A percentile compares a stretch with the other conserved stretches of the same genome.
These are phyloP conservation scores for Capsicum rhomboideum DNA, from an alignment of 257 asterid species.

Conservation along the genomic window DNA sequence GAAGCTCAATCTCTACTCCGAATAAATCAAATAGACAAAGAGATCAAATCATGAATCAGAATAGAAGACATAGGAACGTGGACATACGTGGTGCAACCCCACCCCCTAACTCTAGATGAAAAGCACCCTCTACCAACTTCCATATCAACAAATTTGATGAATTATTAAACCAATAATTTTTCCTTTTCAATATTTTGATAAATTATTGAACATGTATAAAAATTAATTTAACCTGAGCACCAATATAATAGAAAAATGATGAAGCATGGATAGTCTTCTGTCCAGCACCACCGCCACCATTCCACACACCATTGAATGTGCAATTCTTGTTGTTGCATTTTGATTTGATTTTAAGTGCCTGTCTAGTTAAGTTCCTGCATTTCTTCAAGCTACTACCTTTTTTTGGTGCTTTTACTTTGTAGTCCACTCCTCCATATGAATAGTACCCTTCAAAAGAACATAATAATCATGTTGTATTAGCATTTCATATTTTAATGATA, in stretches of 20 bases:
- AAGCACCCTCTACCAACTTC: too few species aligned
- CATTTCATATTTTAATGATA: too few species aligned
- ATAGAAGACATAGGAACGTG: too few species aligned
- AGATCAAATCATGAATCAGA: too few species aligned
- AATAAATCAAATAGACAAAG: too few species aligned
- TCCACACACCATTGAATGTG: constrained; percentile 73
- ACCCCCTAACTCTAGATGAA: too few species aligned
- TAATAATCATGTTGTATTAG: not conserved
- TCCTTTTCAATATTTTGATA: too few species aligned
- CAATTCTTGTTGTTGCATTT: constrained; percentile 44
- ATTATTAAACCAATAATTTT: not conserved
- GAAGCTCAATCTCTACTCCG: too few species aligned
- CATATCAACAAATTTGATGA: too few species aligned
- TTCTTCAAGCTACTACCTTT: constrained; percentile 21
- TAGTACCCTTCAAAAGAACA: constrained; percentile 15
- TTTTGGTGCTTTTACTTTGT: constrained; percentile 26
- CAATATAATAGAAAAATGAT: constrained; percentile 61
- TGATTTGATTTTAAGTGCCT: constrained; percentile 15
- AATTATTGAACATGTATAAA: too few species aligned
- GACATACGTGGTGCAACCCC: not conserved
- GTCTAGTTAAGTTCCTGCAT: constrained; percentile 17
- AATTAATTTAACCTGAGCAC: constrained; percentile 37
- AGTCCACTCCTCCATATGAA: constrained; percentile 21
- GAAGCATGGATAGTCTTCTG: constrained; percentile 53
- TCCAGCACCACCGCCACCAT: constrained; percentile 77